Conservation (phyloP, 768 basidiomycete genomes). For the Plicaturopsis crispa region DNA sequence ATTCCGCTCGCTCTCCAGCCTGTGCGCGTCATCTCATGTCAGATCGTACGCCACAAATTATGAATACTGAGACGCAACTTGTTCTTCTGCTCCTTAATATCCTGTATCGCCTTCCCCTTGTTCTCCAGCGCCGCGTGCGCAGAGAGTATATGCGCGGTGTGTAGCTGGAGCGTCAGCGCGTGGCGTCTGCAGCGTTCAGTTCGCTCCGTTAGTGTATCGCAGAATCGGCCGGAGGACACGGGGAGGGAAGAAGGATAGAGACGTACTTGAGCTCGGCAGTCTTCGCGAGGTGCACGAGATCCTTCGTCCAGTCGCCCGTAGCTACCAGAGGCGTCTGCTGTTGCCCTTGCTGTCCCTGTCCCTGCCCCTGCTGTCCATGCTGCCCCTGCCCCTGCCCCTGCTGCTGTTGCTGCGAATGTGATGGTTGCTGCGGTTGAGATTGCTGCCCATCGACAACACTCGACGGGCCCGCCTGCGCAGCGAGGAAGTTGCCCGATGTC, state of each 20-base stretch:
- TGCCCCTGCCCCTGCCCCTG: too few relatives aligned
- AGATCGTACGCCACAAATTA: background rate
- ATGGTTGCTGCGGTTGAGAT: too few relatives aligned
- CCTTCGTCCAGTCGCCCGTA: slow-evolving; percentile 82
- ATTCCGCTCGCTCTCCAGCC: slow-evolving; percentile 72
- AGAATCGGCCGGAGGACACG: background rate
- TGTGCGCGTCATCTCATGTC: slow-evolving; percentile 15
- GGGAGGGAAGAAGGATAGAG: background rate
- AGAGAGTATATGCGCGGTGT: slow-evolving; percentile 82
- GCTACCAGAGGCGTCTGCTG: slow-evolving; percentile 68
- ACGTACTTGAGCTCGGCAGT: slow-evolving; percentile 84
- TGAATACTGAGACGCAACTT: slow-evolving; percentile 40
- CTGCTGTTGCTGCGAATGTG: too few relatives aligned
- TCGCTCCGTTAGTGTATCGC: background rate
- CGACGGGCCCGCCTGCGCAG: too few relatives aligned
- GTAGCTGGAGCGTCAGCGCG: slow-evolving; percentile 74
- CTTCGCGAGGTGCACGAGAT: slow-evolving; percentile 79
- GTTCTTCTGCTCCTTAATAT: slow-evolving; percentile 78
- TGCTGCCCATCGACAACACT: too few relatives aligned
- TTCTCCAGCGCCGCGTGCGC: slow-evolving; percentile 75
- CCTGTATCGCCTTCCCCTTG: slow-evolving; percentile 72
- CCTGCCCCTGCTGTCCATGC: too few relatives aligned
- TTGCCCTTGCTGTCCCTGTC: too few relatives aligned
- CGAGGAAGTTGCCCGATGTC: too few relatives aligned
- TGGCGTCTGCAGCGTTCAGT: slow-evolving; percentile 50